A percentile compares a stretch with the other conserved stretches of the same genome.
These are phyloP conservation scores for Leishmania major DNA, from an alignment of 208 protist genomes.

Conservation along the genomic window DNA sequence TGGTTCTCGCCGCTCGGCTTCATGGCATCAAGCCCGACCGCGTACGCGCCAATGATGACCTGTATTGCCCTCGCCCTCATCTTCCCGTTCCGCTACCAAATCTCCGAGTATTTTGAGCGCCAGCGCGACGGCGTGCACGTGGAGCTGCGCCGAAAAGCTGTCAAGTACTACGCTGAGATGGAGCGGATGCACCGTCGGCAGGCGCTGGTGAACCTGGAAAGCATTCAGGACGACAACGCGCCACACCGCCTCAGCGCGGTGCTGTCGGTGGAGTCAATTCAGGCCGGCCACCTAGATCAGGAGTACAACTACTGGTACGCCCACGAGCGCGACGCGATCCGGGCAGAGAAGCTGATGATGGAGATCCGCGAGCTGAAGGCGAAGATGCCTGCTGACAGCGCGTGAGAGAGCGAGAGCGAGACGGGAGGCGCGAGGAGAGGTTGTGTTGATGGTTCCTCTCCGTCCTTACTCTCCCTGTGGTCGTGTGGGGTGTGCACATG, in stretches of 20 bases:
- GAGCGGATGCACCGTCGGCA: conserved; percentile 89
- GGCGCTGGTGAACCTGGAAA: conserved; percentile 74
- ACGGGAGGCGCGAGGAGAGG: background rate
- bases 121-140: conserved; percentile 75
- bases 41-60: conserved; percentile 62
- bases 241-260: conserved; percentile 49
- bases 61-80: conserved; percentile 33
- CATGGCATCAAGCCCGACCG: conserved; percentile 68
- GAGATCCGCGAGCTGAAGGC: conserved; percentile 84
- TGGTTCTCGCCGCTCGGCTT: conserved; percentile 89
- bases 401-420: background rate
- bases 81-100: conserved; percentile 77
- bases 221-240: conserved; percentile 74
- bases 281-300: conserved; percentile 65
- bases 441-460: background rate
- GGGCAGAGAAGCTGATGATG: conserved; percentile 82
- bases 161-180: conserved; percentile 89
- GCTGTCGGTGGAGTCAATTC: conserved; percentile 53
- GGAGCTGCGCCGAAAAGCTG: conserved; percentile 72
- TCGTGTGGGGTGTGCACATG: background rate
- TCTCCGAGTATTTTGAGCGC: conserved; percentile 90
- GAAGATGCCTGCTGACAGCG: conserved; percentile 39
- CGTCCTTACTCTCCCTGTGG: background rate
- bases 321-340: conserved; percentile 81
- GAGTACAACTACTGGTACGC: conserved; percentile 91